These are phyloP conservation scores for Quercus phellos DNA, from an alignment of 331 rosid genomes.

Conservation along the genomic window DNA sequence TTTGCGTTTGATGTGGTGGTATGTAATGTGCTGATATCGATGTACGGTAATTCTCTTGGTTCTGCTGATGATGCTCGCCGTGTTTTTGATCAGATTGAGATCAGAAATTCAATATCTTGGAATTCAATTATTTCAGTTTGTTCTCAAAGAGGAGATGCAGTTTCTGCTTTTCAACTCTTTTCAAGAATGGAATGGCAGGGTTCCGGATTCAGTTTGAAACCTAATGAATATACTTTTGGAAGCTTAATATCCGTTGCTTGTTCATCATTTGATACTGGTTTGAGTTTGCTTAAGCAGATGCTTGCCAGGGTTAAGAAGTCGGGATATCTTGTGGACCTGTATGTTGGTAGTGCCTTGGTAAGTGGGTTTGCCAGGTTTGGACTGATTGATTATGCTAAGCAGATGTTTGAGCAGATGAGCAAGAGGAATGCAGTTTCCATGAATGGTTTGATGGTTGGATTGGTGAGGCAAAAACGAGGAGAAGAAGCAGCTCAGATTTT, in stretches of 20 bases:
- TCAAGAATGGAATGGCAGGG: conserved; percentile 56
- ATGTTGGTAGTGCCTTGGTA: conserved; percentile 85
- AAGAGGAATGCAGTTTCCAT: conserved; percentile 69
- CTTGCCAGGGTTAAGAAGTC: conserved; percentile 56
- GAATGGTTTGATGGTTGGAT: conserved; percentile 89
- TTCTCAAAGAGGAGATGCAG: conserved; percentile 60
- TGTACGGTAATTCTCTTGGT: conserved; percentile 63
- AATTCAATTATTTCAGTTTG: conserved; percentile 78
- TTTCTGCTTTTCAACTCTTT: conserved; percentile 56
- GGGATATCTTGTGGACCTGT: conserved; percentile 58
- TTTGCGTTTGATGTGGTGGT: conserved; percentile 46
- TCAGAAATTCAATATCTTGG: conserved; percentile 62
- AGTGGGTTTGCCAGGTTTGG: conserved; percentile 77
- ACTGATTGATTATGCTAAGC: conserved; percentile 43
- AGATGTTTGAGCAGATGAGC: conserved; percentile 61
- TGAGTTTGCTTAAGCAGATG: conserved; percentile 61
- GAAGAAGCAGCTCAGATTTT: conserved; percentile 76
- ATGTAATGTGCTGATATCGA: conserved; percentile 68
- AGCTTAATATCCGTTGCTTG: conserved; percentile 67
- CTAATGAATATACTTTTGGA: conserved; percentile 76
- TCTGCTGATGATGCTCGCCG: conserved; percentile 49
- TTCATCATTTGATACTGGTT: conserved; percentile 40
- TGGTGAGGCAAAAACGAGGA: conserved; percentile 72
- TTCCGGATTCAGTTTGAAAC: conserved; percentile 30
- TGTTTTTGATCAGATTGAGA: conserved; percentile 47